phyloP scores from a whole-genome alignment of 345 rosid species.

The Aquilaria yunnanensis region DNA sequence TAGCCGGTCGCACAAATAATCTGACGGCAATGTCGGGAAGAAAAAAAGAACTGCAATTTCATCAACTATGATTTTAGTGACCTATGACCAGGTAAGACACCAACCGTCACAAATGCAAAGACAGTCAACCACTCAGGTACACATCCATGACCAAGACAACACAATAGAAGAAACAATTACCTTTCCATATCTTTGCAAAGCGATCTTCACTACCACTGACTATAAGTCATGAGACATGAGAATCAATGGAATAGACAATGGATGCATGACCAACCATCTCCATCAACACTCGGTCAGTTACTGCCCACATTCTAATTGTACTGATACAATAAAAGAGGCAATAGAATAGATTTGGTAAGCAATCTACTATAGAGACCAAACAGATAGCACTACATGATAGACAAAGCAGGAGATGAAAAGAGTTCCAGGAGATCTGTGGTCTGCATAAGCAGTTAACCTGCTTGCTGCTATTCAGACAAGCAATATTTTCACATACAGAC shows the following conservation, averaged over 20 bases:
- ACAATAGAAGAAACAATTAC: constrained; percentile 30
- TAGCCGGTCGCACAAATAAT: too few relatives aligned
- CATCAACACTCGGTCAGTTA: constrained; percentile 72
- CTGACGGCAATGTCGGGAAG: too few relatives aligned
- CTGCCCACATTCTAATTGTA: constrained; percentile 78
- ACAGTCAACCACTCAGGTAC: background rate
- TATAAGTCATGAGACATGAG: constrained; percentile 82
- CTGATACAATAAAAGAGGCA: constrained; percentile 34
- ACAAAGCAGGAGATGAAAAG: background rate
- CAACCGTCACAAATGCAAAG: background rate
- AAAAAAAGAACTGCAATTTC: too few relatives aligned
- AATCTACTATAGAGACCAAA: background rate
- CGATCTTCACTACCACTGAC: constrained; percentile 93
- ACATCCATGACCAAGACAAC: constrained; percentile 4
- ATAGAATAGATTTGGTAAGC: background rate
- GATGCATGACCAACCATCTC: constrained; percentile 99
- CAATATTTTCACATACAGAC: too few relatives aligned
- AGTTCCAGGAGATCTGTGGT: too few relatives aligned
- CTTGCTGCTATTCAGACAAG: too few relatives aligned
- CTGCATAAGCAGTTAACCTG: too few relatives aligned
- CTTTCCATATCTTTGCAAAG: constrained; percentile 92
- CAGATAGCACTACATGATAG: background rate
- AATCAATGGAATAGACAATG: constrained; percentile 79
- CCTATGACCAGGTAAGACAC: background rate
- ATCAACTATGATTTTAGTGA: background rate